Evolutionary conservation across 345 rosid genomes (phyloP).

Genomic region (Citrus mangshanensis): DNA sequence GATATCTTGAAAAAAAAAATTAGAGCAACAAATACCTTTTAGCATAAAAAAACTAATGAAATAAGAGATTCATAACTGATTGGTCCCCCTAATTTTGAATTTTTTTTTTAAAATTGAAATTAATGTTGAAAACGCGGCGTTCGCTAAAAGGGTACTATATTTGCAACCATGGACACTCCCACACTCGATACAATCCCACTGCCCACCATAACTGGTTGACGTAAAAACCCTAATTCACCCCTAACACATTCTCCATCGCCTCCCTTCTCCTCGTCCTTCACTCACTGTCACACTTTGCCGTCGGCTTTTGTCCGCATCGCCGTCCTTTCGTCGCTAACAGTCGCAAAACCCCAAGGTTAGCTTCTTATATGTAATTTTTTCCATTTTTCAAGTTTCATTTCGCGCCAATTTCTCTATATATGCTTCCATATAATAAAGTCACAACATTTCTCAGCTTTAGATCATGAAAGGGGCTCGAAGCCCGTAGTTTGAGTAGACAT

Average conservation of each 20-base stretch:
- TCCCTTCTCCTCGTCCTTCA: too few species aligned
- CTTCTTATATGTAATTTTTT: background rate
- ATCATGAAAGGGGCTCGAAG: background rate
- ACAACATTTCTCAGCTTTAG: background rate
- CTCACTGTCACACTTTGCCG: background rate
- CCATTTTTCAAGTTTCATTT: background rate
- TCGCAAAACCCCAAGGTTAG: background rate
- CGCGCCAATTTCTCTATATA: background rate
- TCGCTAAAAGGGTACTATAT: background rate
- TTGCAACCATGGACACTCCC: background rate
- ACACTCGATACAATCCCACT: background rate
- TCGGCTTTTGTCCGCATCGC: background rate
- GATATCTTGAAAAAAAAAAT: too few species aligned
- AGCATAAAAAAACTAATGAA: too few species aligned
- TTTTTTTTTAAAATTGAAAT: background rate
- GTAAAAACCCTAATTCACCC: background rate
- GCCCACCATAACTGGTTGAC: background rate
- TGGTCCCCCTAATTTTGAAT: background rate
- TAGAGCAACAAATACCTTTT: too few species aligned
- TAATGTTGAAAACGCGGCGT: background rate
- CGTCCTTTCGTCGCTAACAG: background rate
- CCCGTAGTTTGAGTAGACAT: background rate
- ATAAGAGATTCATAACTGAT: too few species aligned
- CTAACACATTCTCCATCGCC: background rate
- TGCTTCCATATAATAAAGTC: background rate